Evolutionary conservation across 352 stramenopile species (phyloP), one percentile per base, ranked within the genome.

Genomic region (Phytophthora pini): DNA sequence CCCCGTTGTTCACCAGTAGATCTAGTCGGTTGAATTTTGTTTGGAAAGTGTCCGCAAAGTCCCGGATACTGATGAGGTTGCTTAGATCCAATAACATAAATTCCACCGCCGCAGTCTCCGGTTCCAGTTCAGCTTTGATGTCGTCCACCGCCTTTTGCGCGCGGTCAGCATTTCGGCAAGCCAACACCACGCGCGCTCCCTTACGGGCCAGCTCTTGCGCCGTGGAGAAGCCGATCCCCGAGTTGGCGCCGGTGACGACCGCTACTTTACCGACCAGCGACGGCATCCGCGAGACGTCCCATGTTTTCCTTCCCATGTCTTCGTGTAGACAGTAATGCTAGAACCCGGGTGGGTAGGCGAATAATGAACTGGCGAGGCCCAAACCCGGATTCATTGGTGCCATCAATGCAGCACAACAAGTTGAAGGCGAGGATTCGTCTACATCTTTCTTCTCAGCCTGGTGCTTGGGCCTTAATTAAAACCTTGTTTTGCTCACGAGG

Each of bases 211-310:
- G 56, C 43, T 76, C 68, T 26, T 73, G 55, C 7, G 89, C 77
- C 2, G 87, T 93, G 59, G 84, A 73, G 47, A 85, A 93, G n/a
- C 89, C 91, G 60, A 97, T 92, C 1, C 91, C 89, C 20, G 88
- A 88, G 71, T 97, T 97, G 36, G 72, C 75, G 24, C 91, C 91
- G 1, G 91, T 97, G 38, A 97, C 76, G 54, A 97, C 70, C 15
- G 78, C 84, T 49, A 97, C 65, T 27, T 88, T 97, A 29, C 67
- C 77, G 1, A 52, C 36, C 9, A 77, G 59, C 39, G 65, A 72
- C 40, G 79, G 72, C 20, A 85, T 82, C 13, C 32, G 39, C 5
- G 65, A 68, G 45, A 36, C 39, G 22, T 73, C 59, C 58, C 63
- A 71, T 48, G 45, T 17, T 10, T 15, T 44, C n/a, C 47, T 29